These are phyloP conservation scores for Nakaseomyces glabratus DNA, from an alignment of 1,139 yeast species.

Conservation along the genomic window DNA sequence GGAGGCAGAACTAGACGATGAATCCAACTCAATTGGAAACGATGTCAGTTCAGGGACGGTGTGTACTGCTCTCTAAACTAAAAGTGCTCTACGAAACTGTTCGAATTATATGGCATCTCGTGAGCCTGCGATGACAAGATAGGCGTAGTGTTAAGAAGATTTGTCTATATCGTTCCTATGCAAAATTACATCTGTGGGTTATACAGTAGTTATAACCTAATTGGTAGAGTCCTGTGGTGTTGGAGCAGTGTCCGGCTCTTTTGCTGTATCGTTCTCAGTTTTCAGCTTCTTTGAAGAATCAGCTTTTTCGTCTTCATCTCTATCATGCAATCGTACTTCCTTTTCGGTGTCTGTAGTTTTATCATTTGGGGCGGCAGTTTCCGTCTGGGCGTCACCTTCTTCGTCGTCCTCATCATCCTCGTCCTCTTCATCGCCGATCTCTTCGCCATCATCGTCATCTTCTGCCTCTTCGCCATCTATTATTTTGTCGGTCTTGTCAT, in stretches of 20 bases:
- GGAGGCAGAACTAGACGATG: no score
- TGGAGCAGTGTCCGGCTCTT: conserved; percentile 10
- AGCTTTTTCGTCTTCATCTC: conserved; percentile 4
- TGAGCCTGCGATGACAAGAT: no score
- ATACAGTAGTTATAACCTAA: conserved; percentile 5
- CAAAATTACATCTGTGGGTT: no score
- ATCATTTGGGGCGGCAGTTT: conserved; percentile 15
- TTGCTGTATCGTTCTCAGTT: conserved; percentile 9
- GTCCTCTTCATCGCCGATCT: conserved; percentile 21
- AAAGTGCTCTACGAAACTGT: no score
- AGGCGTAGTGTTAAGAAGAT: no score
- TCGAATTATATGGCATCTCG: no score
- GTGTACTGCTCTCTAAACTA: no score
- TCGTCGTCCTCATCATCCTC: conserved; percentile 12
- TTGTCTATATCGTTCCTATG: no score
- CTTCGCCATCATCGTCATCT: conserved; percentile 27
- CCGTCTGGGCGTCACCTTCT: conserved; percentile 18
- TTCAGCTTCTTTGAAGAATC: conserved; percentile 11
- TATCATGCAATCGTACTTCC: conserved; percentile 2
- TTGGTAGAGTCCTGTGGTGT: conserved; percentile 17
- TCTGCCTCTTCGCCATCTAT: conserved; percentile 30
- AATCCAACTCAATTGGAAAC: no score
- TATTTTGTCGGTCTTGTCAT: conserved; percentile 26
- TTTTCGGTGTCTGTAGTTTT: conserved; percentile 10
- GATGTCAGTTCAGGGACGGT: no score